Percentiles rank a stretch among this genome's conserved stretches.
Evolutionary conservation across 768 basidiomycete species (phyloP).

Genomic region (Suillus subluteus): DNA sequence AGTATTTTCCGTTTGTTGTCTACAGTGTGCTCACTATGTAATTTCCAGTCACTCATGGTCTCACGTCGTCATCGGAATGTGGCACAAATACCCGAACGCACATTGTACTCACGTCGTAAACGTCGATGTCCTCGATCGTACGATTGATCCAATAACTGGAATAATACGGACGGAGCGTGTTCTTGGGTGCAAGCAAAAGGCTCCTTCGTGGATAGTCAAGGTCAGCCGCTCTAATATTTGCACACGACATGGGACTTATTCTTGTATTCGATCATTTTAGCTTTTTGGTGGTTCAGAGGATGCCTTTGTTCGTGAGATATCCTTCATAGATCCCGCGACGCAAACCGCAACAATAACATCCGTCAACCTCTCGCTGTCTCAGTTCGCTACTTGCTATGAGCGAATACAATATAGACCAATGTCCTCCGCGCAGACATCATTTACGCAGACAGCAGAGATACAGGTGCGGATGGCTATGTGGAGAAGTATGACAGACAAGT

Average conservation of each 20-base stretch:
- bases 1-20: constrained; percentile 35
- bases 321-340: constrained; percentile 85
- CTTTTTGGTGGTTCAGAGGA: constrained; percentile 92
- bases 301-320: constrained; percentile 93
- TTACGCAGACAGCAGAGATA: constrained; percentile 90
- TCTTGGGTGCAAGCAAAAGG: constrained; percentile 89
- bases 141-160: constrained; percentile 81
- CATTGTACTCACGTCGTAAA: constrained; percentile 88
- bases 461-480: constrained; percentile 82
- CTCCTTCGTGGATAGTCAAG: constrained; percentile 92
- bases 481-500: constrained; percentile 77
- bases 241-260: constrained; percentile 11
- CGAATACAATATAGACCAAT: constrained; percentile 83
- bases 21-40: constrained; percentile 14
- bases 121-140: constrained; percentile 85
- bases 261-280: constrained; percentile 40
- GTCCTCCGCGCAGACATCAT: constrained; percentile 65
- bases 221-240: constrained; percentile 46
- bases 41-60: constrained; percentile 79
- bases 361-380: constrained; percentile 92
- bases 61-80: constrained; percentile 91
- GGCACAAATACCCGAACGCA: constrained; percentile 96
- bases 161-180: constrained; percentile 91
- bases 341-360: constrained; percentile 86
- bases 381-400: constrained; percentile 92